Evolutionary conservation across 2,329 filamentous ascomycete species (phyloP).

Genomic region (Pseudocercospora pini-densiflorae): DNA sequence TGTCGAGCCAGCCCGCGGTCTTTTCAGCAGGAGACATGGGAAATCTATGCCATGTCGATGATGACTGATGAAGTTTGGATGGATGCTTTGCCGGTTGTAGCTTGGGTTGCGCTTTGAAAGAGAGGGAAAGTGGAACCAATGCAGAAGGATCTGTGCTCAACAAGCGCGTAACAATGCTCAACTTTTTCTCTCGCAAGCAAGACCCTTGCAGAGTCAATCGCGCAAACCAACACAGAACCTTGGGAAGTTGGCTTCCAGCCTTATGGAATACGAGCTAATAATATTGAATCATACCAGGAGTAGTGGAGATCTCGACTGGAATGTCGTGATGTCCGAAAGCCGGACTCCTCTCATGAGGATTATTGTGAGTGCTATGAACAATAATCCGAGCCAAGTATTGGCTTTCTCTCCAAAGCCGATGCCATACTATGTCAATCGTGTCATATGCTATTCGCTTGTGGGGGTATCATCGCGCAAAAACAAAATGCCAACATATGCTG

Average conservation of each 20-base stretch:
- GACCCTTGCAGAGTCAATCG: not conserved
- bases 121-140: not conserved
- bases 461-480: constrained; percentile 10
- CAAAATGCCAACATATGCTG: constrained; percentile 2
- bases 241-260: not conserved
- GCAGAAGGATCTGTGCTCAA: not conserved
- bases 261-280: not conserved
- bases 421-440: not conserved
- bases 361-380: not conserved
- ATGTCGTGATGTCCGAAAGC: not conserved
- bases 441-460: constrained; percentile 1
- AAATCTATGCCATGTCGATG: not conserved
- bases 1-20: constrained; percentile 20
- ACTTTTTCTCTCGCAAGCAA: not conserved
- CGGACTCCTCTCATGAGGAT: not conserved
- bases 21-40: not conserved
- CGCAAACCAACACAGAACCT: not conserved
- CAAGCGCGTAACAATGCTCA: not conserved
- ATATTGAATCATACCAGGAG: not conserved
- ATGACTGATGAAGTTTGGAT: not conserved
- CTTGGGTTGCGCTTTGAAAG: not conserved
- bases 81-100: no score
- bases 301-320: not conserved
- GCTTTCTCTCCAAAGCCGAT: not conserved
- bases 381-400: not conserved